A percentile compares a stretch with the other conserved stretches of the same genome.
Evolutionary conservation across 2,329 filamentous ascomycete species (phyloP).

Genomic region (Diplocarpon mali): DNA sequence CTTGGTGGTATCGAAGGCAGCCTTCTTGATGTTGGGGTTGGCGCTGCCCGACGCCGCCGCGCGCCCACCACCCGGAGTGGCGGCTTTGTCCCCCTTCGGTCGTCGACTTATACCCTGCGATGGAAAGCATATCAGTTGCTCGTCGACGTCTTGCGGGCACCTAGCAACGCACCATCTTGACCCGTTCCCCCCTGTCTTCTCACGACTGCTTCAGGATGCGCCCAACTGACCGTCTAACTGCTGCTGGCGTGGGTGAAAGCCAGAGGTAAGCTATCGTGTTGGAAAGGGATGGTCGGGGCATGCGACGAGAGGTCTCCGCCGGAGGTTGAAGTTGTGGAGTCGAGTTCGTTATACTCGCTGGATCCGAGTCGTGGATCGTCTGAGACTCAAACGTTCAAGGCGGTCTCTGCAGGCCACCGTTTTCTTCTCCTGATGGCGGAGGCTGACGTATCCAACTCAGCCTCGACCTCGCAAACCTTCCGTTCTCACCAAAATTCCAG

Average conservation of each 20-base stretch:
- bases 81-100: conserved; percentile 26
- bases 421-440: not conserved
- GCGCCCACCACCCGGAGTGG: conserved; percentile 20
- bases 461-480: conserved; percentile 6
- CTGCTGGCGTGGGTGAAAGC: not conserved
- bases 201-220: conserved; percentile 12
- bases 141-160: not conserved
- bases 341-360: conserved; percentile 1
- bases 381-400: conserved; percentile 1
- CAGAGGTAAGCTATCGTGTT: not conserved
- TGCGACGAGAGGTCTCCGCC: conserved; percentile 6
- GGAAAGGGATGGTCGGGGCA: not conserved
- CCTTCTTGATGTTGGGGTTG: conserved; percentile 72
- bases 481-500: no score
- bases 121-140: conserved; percentile 6
- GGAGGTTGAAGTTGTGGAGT: conserved; percentile 3
- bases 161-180: conserved; percentile 21
- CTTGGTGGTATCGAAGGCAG: conserved; percentile 89
- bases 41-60: conserved; percentile 16
- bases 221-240: conserved; percentile 4
- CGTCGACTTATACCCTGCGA: conserved; percentile 27
- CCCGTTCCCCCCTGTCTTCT: conserved; percentile 7
- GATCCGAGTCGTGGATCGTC: conserved; percentile 6
- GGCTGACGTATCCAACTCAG: conserved; percentile 11
- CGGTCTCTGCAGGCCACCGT: conserved; percentile 6